Evolutionary conservation across 2,329 filamentous ascomycete genomes (phyloP), one percentile per base, ranked within the genome.

Genomic region (Hypoxylon sp.): DNA sequence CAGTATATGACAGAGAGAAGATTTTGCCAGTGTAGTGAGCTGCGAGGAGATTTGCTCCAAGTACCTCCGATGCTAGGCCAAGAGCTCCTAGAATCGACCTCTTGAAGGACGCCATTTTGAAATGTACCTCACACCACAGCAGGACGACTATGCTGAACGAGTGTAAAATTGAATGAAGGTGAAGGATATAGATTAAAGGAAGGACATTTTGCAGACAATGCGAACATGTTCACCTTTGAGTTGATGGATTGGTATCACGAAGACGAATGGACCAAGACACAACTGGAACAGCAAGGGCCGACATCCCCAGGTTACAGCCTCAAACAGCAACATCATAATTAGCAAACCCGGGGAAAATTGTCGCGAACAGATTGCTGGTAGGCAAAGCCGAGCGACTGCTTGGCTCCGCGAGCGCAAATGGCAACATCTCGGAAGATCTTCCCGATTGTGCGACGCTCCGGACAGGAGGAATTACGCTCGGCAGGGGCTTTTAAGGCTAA

Each of bases 11-110:
- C 19, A 82, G 76, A 4, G 78, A 77, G 72, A 78, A 81, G 48
- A 82, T 74, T 60, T 78, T 78, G 46, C 80, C 80, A 17, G 77
- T 81, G 66, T 81, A 82, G 61, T 81, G 80, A 2, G 80, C 80
- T 30, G 75, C 80, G 2, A 81, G 70, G 14, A 82, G 73, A 17
- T 73, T 81, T 2, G 74, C 74, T 51, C 72, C 76, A 23, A 75
- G 64, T 25, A 71, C 75, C 38, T 72, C 69, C 9, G 70, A 61
- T 25, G 65, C 63, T 14, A 77, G 46, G 41, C 67, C 57, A 17
- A 76, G 69, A 10, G 71, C 46, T 52, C 66, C 68, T 48, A 70
- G 43, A 23, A 75, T 32, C 38, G 75, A 55, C 50, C 65, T 48
- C 60, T 67, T 73, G 14, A 70, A 58, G 17, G 67, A 69, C 63